These are phyloP conservation scores for Cercospora citrullina DNA, from an alignment of 2,329 filamentous ascomycete species.

Conservation along the genomic window DNA sequence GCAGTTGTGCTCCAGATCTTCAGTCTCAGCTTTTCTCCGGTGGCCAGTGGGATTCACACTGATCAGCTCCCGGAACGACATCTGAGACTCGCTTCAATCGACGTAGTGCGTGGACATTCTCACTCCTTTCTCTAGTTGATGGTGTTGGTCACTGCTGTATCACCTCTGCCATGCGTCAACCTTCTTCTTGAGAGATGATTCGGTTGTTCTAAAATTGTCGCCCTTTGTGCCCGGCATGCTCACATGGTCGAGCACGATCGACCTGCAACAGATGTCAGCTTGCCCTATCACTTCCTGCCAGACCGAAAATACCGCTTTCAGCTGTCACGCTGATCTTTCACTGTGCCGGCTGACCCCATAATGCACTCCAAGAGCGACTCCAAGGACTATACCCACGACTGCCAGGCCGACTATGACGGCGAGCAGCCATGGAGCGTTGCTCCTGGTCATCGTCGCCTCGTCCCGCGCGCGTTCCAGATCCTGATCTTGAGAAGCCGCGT, in stretches of 20 bases:
- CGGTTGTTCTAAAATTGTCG: not conserved
- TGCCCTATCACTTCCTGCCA: not conserved
- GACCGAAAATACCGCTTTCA: not conserved
- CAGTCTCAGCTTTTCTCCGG: not conserved
- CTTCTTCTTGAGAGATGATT: not conserved
- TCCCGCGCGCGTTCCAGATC: not conserved
- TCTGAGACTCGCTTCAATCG: not conserved
- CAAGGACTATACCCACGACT: slow-evolving; percentile 1
- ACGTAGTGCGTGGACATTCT: not conserved
- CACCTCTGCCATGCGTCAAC: not conserved
- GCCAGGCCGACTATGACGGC: slow-evolving; percentile 1
- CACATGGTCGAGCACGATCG: not conserved
- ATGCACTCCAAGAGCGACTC: slow-evolving; percentile 7
- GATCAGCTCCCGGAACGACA: not conserved
- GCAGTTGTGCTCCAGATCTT: not conserved
- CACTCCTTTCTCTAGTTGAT: not conserved
- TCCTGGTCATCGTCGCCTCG: not conserved
- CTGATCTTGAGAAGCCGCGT: not conserved
- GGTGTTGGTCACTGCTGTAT: not conserved
- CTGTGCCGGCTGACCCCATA: not conserved
- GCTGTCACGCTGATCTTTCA: not conserved
- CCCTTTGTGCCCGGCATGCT: not conserved
- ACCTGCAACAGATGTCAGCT: not conserved
- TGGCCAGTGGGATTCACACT: not conserved
- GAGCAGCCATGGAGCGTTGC: slow-evolving; percentile 2